A percentile compares a stretch with the other conserved stretches of the same genome.
Conservation (phyloP, 768 basidiomycete species). For the Exsudoporus frostii region DNA sequence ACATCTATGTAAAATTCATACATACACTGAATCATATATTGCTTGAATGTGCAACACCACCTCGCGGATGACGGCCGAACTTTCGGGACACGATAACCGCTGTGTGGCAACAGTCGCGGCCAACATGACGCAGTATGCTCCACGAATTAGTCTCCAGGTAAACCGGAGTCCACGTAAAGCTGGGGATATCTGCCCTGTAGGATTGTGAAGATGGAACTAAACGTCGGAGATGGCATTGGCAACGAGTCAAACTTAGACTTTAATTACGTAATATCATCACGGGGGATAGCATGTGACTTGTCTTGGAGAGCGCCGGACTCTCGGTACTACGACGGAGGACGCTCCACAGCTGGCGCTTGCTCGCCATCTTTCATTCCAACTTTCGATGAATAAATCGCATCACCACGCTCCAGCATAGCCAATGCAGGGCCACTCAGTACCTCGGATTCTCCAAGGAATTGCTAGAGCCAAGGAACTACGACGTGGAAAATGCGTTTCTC, state of each 20-base stretch:
- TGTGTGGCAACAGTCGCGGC: background rate
- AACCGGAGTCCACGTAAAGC: background rate
- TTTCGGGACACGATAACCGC: background rate
- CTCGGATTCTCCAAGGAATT: background rate
- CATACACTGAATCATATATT: background rate
- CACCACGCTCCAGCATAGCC: background rate
- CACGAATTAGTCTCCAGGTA: background rate
- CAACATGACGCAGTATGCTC: background rate
- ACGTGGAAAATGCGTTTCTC: background rate
- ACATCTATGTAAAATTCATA: too few relatives aligned
- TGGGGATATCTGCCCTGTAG: background rate
- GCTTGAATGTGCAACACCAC: background rate
- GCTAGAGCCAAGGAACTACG: background rate
- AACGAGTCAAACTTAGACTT: background rate
- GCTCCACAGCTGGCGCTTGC: background rate
- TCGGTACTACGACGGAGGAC: background rate
- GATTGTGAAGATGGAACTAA: background rate
- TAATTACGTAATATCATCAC: background rate
- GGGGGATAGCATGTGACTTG: constrained; percentile 15
- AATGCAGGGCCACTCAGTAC: background rate
- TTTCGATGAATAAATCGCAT: background rate
- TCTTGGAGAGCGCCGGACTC: background rate
- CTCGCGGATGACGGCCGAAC: background rate
- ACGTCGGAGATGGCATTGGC: too few relatives aligned
- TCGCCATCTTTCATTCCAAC: background rate